A percentile compares a stretch with the other conserved stretches of the same genome.
Evolutionary conservation across 352 stramenopile genomes (phyloP).

Genomic region (Phytophthora litchii): DNA sequence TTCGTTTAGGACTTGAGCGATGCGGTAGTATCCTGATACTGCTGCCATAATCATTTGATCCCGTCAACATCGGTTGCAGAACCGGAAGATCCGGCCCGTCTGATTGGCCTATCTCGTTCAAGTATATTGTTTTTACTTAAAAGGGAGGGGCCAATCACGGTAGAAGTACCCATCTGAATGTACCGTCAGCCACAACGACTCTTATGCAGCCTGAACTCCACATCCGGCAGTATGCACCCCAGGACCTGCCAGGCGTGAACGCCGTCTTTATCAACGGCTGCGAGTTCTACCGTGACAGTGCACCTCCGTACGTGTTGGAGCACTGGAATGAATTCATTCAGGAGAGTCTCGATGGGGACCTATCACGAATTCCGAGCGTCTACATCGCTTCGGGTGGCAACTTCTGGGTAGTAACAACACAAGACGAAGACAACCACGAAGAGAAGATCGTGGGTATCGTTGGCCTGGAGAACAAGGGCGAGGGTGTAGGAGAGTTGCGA

Average conservation of each 20-base stretch:
- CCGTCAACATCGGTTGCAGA: too few relatives aligned
- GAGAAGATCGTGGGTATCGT: constrained; percentile 50
- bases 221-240: constrained; percentile 26
- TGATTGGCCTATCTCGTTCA: too few relatives aligned
- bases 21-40: too few relatives aligned
- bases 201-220: too few relatives aligned
- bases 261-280: constrained; percentile 36
- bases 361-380: constrained; percentile 31
- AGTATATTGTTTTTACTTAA: too few relatives aligned
- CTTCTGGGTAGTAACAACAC: constrained; percentile 48
- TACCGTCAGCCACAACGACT: too few relatives aligned
- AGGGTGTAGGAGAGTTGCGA: constrained; percentile 44
- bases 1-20: too few relatives aligned
- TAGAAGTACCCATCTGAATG: too few relatives aligned
- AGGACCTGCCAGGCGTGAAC: constrained; percentile 26
- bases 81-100: too few relatives aligned
- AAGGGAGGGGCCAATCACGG: too few relatives aligned
- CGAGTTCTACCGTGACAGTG: constrained; percentile 27
- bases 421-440: constrained; percentile 7
- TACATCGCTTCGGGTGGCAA: constrained; percentile 46
- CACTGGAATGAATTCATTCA: constrained; percentile 40
- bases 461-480: constrained; percentile 39
- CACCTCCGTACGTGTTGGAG: constrained; percentile 19
- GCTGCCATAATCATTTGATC: too few relatives aligned
- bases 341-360: constrained; percentile 33